A percentile compares a stretch with the other conserved stretches of the same genome.
phyloP scores from a whole-genome alignment of 2,329 filamentous ascomycete genomes.

The Lasiodiplodia sp. region DNA sequence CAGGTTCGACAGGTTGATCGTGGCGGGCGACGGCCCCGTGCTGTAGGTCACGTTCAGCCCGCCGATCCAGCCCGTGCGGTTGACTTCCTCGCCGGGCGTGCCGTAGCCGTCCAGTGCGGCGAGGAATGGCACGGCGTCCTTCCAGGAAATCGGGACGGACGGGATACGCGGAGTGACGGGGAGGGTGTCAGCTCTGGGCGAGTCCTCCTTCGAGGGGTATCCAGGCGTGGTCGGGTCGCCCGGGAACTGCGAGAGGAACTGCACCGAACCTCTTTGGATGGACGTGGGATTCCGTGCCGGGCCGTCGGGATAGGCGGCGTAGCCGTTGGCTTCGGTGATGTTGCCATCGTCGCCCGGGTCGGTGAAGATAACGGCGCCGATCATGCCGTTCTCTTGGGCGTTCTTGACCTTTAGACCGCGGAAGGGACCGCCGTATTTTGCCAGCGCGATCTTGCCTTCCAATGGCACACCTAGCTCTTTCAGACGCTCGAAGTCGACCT shows the following conservation, averaged over 20 bases:
- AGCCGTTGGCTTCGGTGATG: conserved; percentile 56
- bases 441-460: conserved; percentile 58
- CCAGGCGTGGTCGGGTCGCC: conserved; percentile 55
- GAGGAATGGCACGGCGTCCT: conserved; percentile 80
- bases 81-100: conserved; percentile 58
- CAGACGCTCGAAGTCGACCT: conserved; percentile 56
- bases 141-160: conserved; percentile 84
- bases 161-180: conserved; percentile 77
- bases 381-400: conserved; percentile 54
- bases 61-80: conserved; percentile 48
- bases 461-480: conserved; percentile 51
- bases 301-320: conserved; percentile 52
- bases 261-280: conserved; percentile 56
- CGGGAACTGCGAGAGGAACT: conserved; percentile 68
- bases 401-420: conserved; percentile 59
- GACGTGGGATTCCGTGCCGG: conserved; percentile 55
- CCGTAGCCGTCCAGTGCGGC: conserved; percentile 84
- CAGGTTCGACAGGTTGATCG: conserved; percentile 63
- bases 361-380: conserved; percentile 55
- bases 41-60: conserved; percentile 46
- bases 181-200: conserved; percentile 71
- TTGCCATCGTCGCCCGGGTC: conserved; percentile 57
- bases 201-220: conserved; percentile 84
- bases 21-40: conserved; percentile 59
- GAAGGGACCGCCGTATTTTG: conserved; percentile 55